phyloP scores from a whole-genome alignment of 805 yeast species.

The Lachancea waltii region DNA sequence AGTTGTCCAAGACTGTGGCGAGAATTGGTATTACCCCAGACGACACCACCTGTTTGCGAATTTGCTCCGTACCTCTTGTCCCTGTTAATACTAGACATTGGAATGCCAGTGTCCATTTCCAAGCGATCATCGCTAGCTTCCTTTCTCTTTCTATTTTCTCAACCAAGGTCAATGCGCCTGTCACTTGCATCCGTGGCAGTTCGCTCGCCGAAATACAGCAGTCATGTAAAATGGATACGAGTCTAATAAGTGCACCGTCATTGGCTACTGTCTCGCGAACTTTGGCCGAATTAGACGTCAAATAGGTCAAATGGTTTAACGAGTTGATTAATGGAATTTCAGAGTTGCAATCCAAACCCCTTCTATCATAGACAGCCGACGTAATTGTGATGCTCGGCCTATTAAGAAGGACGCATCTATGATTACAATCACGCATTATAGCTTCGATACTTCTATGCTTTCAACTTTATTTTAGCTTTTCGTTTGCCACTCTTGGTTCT shows the following conservation, averaged over 20 bases:
- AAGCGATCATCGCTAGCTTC: slow-evolving; percentile 56
- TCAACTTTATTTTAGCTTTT: slow-evolving; percentile 1
- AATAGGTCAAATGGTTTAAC: slow-evolving; percentile 78
- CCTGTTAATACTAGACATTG: slow-evolving; percentile 90
- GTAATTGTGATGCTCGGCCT: slow-evolving; percentile 91
- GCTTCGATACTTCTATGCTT: not conserved
- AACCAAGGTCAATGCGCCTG: slow-evolving; percentile 12
- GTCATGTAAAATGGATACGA: slow-evolving; percentile 78
- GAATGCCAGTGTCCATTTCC: slow-evolving; percentile 96
- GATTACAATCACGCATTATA: slow-evolving; percentile 82
- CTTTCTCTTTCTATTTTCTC: slow-evolving; percentile 31
- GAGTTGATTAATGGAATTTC: slow-evolving; percentile 89
- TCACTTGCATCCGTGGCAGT: slow-evolving; percentile 16
- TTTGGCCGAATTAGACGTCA: slow-evolving; percentile 78
- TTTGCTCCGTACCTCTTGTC: slow-evolving; percentile 84
- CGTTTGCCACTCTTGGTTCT: not conserved
- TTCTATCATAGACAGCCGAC: slow-evolving; percentile 79
- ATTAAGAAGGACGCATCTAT: slow-evolving; percentile 68
- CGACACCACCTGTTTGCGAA: slow-evolving; percentile 78
- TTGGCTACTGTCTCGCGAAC: slow-evolving; percentile 82
- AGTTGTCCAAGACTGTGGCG: slow-evolving; percentile 89
- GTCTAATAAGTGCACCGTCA: slow-evolving; percentile 89
- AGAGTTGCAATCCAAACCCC: slow-evolving; percentile 87
- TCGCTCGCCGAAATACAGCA: slow-evolving; percentile 42
- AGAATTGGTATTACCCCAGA: slow-evolving; percentile 89